Base-by-base conservation (phyloP, 768 basidiomycete genomes). In the Calocybe indica region DNA sequence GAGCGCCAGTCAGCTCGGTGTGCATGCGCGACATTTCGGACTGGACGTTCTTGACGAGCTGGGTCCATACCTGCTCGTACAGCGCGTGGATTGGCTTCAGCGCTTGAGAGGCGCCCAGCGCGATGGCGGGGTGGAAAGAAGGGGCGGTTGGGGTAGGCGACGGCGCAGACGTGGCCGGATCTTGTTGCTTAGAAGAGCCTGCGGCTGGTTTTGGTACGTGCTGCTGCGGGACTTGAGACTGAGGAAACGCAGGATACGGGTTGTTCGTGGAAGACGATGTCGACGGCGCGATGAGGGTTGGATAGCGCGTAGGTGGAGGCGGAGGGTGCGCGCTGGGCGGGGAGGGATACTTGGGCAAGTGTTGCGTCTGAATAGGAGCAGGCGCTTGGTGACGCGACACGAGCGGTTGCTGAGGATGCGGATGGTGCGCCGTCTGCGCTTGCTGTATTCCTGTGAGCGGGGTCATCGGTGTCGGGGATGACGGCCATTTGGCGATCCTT, bases 21-120 rank as follows among this genome's bases (percentile, higher is more conserved):
- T 56, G 52, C 51, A 58, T 51, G 1, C 47, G 44, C n/a, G 46
- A 38, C 46, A 58, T 54, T 46, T 58, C 57, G 14, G 22, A 28
- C n/a, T 58, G 57, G 8, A 58, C 57, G 15, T 52, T 54, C 1
- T 41, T 43, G 2, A 58, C 51, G 1, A 55, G 56, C 6, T 54
- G 51, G 29, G 48, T 31, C 57, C 57, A 56, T 5, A 49, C 55
- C 13, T 56, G 48, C 22, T 58, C 55, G 37, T 52, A 54, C n/a
- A 58, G 52, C 8, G 37, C 28, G 3, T 52, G 55, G 30, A 56
- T 54, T 4, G 57, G 57, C 0, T 47, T 45, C 2, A 58, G 48
- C 2, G 57, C 57, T 9, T 43, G 14, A 1, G 51, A 45, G 2
- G 55, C 44, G 39, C 47, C 51, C 6, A 48, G 43, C 0, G 46